Evolutionary conservation across 306 rosid species (phyloP).

Genomic region (Vicia villosa): DNA sequence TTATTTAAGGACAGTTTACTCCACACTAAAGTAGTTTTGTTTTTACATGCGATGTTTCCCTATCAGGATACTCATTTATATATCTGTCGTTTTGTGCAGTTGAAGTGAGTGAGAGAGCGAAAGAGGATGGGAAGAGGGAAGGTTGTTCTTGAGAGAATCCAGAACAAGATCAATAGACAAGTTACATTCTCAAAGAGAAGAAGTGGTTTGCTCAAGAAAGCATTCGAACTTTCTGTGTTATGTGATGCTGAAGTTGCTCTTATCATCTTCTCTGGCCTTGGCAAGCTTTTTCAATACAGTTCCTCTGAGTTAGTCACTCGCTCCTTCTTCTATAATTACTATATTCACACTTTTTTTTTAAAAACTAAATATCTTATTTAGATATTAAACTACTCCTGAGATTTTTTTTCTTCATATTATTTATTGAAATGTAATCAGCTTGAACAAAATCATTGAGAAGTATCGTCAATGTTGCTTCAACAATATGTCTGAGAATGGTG

Average conservation of each 20-base stretch:
- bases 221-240: constrained; percentile 69
- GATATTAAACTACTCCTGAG: too few relatives aligned
- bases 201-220: constrained; percentile 78
- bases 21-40: neutral
- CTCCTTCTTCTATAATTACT: too few relatives aligned
- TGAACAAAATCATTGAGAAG: constrained; percentile 56
- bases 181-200: constrained; percentile 84
- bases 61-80: constrained; percentile 8
- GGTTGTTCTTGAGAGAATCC: constrained; percentile 80
- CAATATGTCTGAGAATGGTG: constrained; percentile 36
- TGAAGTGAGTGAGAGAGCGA: neutral
- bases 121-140: constrained; percentile 70
- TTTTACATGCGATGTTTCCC: constrained; percentile 9
- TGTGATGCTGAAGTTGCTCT: constrained; percentile 85
- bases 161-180: constrained; percentile 84
- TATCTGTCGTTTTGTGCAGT: neutral
- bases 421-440: constrained; percentile 41
- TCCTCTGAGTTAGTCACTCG: constrained; percentile 48
- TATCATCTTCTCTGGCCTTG: constrained; percentile 70
- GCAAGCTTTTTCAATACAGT: constrained; percentile 75
- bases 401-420: too few relatives aligned
- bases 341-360: neutral
- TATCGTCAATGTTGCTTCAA: constrained; percentile 59
- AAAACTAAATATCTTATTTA: too few relatives aligned
- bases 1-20: too few relatives aligned